Evolutionary conservation across 2,329 filamentous ascomycete species (phyloP).

Genomic region (Neopestalotiopsis rosae): DNA sequence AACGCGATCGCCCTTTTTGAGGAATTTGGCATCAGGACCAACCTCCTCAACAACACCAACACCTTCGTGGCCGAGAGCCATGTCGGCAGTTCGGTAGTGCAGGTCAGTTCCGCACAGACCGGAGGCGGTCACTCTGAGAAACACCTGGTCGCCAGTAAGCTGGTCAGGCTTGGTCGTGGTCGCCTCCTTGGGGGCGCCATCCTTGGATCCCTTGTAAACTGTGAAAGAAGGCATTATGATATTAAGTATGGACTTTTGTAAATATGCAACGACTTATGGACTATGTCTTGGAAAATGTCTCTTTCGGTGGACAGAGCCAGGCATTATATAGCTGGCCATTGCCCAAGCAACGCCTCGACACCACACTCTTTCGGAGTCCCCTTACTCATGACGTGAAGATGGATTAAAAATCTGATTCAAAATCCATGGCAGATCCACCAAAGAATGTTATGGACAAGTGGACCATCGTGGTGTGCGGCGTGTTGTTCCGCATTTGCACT

Average conservation of each 20-base stretch:
- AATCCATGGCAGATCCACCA: neutral
- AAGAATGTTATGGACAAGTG: neutral
- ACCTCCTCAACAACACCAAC: constrained; percentile 49
- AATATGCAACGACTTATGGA: neutral
- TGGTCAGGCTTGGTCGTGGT: constrained; percentile 50
- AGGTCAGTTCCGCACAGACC: constrained; percentile 68
- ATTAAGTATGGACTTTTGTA: neutral
- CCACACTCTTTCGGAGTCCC: neutral
- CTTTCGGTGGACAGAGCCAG: neutral
- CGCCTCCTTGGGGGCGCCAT: constrained; percentile 58
- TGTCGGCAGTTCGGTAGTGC: constrained; percentile 39
- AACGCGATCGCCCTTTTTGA: constrained; percentile 50
- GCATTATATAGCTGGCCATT: neutral
- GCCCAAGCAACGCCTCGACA: neutral
- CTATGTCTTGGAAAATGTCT: neutral
- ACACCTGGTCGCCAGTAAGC: constrained; percentile 59
- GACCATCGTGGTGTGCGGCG: constrained; percentile 1
- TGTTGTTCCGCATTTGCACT: constrained; percentile 4
- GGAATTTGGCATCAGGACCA: constrained; percentile 44
- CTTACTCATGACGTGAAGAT: neutral
- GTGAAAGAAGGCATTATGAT: constrained; percentile 51
- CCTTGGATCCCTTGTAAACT: constrained; percentile 66
- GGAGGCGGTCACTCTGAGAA: constrained; percentile 68
- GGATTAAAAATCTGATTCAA: neutral
- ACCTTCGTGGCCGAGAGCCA: constrained; percentile 56